These are phyloP conservation scores for Paramyrothecium roridum DNA, from an alignment of 2,329 filamentous ascomycete species.

Conservation along the genomic window DNA sequence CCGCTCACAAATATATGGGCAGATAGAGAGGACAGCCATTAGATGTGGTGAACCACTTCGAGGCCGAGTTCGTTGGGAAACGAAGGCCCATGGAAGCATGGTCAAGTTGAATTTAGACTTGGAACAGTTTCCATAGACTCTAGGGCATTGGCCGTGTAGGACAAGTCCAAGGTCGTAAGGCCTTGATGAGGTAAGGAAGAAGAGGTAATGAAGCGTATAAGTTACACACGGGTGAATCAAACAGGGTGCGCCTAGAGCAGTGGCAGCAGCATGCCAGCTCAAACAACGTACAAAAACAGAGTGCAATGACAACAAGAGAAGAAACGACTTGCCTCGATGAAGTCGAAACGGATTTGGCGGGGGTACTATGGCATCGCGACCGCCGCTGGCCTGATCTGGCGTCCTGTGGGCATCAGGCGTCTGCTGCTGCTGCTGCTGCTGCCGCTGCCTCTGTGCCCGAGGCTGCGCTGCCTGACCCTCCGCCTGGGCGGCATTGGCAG, in stretches of 20 bases:
- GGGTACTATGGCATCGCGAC: constrained; percentile 19
- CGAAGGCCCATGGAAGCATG: too few species aligned
- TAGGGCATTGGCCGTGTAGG: too few species aligned
- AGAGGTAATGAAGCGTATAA: not conserved
- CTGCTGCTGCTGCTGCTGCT: constrained; percentile 10
- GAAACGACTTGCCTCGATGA: constrained; percentile 28
- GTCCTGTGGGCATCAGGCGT: constrained; percentile 21
- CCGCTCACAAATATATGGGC: too few species aligned
- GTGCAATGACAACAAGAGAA: too few species aligned
- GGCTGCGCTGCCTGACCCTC: constrained; percentile 5
- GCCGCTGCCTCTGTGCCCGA: constrained; percentile 4
- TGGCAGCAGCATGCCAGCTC: not conserved
- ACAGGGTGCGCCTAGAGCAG: too few species aligned
- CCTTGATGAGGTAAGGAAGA: constrained; percentile 6
- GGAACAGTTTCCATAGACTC: too few species aligned
- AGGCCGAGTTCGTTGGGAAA: too few species aligned
- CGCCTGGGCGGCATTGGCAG: constrained; percentile 14
- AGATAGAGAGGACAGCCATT: too few species aligned
- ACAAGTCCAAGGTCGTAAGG: too few species aligned
- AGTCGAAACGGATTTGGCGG: constrained; percentile 33
- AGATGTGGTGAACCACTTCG: too few species aligned
- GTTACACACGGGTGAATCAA: not conserved
- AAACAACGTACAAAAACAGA: not conserved
- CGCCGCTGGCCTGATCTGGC: constrained; percentile 20
- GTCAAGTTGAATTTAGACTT: too few species aligned